These are phyloP conservation scores for Imleria badia DNA, from an alignment of 768 basidiomycete species.

Conservation along the genomic window DNA sequence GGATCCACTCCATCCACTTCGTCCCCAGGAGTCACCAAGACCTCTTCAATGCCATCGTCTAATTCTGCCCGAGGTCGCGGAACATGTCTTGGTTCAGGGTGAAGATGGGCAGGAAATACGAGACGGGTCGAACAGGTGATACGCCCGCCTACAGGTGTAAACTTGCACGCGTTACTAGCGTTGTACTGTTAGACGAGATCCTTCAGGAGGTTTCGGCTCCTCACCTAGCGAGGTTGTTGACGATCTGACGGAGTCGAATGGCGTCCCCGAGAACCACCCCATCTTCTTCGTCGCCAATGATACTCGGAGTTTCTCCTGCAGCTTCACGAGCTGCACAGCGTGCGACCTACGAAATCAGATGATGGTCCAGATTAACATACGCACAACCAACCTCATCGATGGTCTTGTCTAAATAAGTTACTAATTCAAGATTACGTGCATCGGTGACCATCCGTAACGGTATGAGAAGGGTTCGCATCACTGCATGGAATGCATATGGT, in stretches of 20 bases:
- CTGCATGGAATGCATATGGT: slow-evolving; percentile 78
- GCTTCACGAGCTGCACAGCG: slow-evolving; percentile 59
- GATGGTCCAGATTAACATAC: not conserved
- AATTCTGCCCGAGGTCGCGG: slow-evolving; percentile 1
- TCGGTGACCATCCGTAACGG: slow-evolving; percentile 68
- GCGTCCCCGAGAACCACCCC: slow-evolving; percentile 84
- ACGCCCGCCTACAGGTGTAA: slow-evolving; percentile 68
- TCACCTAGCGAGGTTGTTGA: slow-evolving; percentile 80
- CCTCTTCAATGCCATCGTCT: slow-evolving; percentile 26
- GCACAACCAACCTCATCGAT: slow-evolving; percentile 53
- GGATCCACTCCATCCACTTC: slow-evolving; percentile 23
- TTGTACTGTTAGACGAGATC: not conserved
- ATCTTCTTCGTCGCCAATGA: slow-evolving; percentile 38
- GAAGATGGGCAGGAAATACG: slow-evolving; percentile 34
- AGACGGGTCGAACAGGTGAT: slow-evolving; percentile 68
- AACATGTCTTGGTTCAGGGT: slow-evolving; percentile 10
- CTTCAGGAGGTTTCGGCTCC: not conserved
- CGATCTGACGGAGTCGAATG: slow-evolving; percentile 74
- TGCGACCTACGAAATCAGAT: slow-evolving; percentile 45
- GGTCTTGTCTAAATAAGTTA: slow-evolving; percentile 62
- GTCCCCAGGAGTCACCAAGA: slow-evolving; percentile 34
- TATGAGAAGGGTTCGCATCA: slow-evolving; percentile 71
- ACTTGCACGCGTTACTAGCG: slow-evolving; percentile 74
- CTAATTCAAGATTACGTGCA: slow-evolving; percentile 63
- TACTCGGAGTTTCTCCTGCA: slow-evolving; percentile 43